Evolutionary conservation across 2,329 filamentous ascomycete species (phyloP).

Genomic region (Calonectria multiphialidica): DNA sequence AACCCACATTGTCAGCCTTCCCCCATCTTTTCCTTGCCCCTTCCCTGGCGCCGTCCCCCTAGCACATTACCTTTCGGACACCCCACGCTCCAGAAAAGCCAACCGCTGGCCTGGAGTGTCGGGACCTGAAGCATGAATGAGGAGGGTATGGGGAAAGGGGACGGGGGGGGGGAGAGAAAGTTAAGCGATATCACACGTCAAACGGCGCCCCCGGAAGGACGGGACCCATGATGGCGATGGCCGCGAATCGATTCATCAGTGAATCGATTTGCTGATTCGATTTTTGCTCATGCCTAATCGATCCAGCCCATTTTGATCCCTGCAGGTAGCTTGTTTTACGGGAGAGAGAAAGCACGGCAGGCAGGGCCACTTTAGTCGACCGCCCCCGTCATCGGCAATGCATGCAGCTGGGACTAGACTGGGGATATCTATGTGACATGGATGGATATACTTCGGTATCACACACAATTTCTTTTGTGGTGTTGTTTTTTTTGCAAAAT

Average conservation of each 20-base stretch:
- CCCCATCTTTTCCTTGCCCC: not conserved
- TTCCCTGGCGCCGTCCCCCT: not conserved
- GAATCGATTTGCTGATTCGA: conserved; percentile 5
- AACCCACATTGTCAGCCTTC: conserved; percentile 1
- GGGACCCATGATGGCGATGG: not conserved
- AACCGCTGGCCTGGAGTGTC: conserved; percentile 8
- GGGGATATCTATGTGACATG: not conserved
- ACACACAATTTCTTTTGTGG: not conserved
- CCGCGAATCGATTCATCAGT: not conserved
- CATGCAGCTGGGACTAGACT: conserved; percentile 6
- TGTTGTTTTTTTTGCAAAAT: not conserved
- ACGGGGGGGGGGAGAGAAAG: not conserved
- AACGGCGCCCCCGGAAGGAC: conserved; percentile 29
- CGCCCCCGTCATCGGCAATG: conserved; percentile 23
- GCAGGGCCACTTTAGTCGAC: conserved; percentile 5
- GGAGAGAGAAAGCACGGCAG: not conserved
- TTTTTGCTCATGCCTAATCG: not conserved
- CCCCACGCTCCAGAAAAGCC: conserved; percentile 20
- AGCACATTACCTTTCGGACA: not conserved
- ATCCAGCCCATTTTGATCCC: not conserved
- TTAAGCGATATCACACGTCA: conserved; percentile 38
- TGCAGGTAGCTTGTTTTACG: conserved; percentile 4
- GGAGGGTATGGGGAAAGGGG: not conserved
- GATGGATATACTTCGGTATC: not conserved
- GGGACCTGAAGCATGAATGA: not conserved